Base-by-base conservation (phyloP, 306 rosid species). In the Canavalia gladiata region DNA sequence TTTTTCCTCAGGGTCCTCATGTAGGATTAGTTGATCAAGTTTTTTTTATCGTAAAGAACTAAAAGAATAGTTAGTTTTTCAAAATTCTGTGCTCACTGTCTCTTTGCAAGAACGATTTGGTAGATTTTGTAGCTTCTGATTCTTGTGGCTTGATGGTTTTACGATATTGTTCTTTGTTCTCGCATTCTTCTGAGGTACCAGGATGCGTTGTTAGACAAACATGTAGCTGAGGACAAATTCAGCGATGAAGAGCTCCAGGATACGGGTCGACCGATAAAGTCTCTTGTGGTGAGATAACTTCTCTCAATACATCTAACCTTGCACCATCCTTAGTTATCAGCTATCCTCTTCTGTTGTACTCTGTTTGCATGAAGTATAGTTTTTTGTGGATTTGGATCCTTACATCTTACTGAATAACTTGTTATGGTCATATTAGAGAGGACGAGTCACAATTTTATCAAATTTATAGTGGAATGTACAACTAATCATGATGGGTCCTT, bases 181-280 rank as follows among this genome's bases (percentile, higher is more conserved):
- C 60, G 1, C 7, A 13, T 55, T 78, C 54, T 72, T 13, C 55
- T 31, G 65, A 42, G 42, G 52, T 54, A 9, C 81, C 75, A 93
- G 97, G 97, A 93, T 78, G 85, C 90, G 28, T 85, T 91, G 80
- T 37, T 93, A 80, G 97, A 93, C 74, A 91, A 87, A 71, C 97
- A 93, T 80, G 37, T 69, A 79, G 90, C 85, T 10, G 89, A 90
- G 77, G 93, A 90, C 76, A 88, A 88, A 58, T 93, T 91, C 47
- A 73, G 80, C 25, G 90, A 84, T 74, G 85, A 83, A 83, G 83
- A 86, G 37, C 83, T 85, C 82, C 97, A 90, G 79, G 71, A 84
- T 59, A 82, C 84, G 6, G 90, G 89, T 50, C 88, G 89, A 70
- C 94, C 97, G 5, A 31, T 41, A 46, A 93, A 91, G 86, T 90